Evolutionary conservation across 345 rosid genomes (phyloP), one percentile per base, ranked within the genome.

Genomic region (Hibiscus mutabilis): DNA sequence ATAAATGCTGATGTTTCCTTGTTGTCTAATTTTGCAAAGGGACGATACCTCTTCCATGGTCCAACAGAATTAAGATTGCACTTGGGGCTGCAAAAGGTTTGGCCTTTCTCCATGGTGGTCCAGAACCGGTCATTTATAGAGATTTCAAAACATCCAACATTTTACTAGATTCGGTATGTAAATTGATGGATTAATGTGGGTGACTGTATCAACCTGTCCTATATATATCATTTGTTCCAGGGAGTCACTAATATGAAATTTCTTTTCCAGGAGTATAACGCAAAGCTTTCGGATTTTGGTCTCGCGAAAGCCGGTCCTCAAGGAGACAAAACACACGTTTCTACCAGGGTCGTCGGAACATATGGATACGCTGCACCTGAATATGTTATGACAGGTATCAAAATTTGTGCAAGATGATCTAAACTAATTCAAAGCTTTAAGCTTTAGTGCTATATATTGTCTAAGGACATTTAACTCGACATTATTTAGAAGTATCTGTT

Each of bases 81-180:
- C 89, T 90, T n/a, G 97, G 92, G 37, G 99, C 99, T 8, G 99
- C 99, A 56, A 92, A 92, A 73, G 99, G 99, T 46, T 86, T 95
- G 78, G 94, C 97, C 69, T 92, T 95, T 80, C 96, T 95, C 71
- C 99, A 95, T 55, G 90, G 96, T 79, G 95, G 91, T 57, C 82
- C 90, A 42, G 85, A 92, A 73, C 93, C 93, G n/a, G 99, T 92
- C 68, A 95, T 95, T 47, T 95, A 95, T 74, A 87, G 99, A 25
- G 99, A 95, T 80, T 95, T 95, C 79, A 95, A 95, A 82, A 90
- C 99, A 19, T 95, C 99, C 19, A 95, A 95, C 77, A 92, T 92
- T 79, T 82, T 95, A 73, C 91, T 95, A 64, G 99, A 95, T 78
- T 89, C 96, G 79, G 99, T 92, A 84, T 58, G 77, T 42, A 56